A percentile compares a stretch with the other conserved stretches of the same genome.
Conservation (phyloP, 805 yeast species). For the Saccharomycopsis amapae region DNA sequence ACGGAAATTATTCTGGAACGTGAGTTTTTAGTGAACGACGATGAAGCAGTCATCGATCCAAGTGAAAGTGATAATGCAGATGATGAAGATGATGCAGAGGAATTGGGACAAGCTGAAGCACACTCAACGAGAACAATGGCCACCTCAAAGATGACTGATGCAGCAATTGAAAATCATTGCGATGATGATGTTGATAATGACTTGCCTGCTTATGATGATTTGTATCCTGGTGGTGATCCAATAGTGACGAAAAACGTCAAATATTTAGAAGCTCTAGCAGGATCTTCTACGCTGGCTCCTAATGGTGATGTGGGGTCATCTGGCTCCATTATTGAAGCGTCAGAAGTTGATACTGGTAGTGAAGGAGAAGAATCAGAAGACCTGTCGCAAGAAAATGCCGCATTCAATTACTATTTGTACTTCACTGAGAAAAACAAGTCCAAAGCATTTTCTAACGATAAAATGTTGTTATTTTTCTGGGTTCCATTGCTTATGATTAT, state of each 20-base stretch:
- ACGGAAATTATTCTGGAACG: slow-evolving; percentile 22
- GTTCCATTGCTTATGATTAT: slow-evolving; percentile 63
- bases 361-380: slow-evolving; percentile 1
- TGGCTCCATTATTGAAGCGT: slow-evolving; percentile 5
- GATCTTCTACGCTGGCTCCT: too few relatives aligned
- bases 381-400: slow-evolving; percentile 10
- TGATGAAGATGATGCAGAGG: slow-evolving; percentile 17
- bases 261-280: neutral
- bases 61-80: slow-evolving; percentile 7
- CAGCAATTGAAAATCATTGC: slow-evolving; percentile 16
- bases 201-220: slow-evolving; percentile 68
- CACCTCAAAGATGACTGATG: too few relatives aligned
- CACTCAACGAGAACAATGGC: too few relatives aligned
- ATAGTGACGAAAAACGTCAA: neutral
- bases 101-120: too few relatives aligned
- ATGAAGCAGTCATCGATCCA: slow-evolving; percentile 18
- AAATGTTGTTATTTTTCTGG: slow-evolving; percentile 87
- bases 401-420: slow-evolving; percentile 24
- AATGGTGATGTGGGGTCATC: neutral
- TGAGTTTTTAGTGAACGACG: neutral
- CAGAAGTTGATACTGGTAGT: slow-evolving; percentile 5
- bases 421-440: slow-evolving; percentile 27
- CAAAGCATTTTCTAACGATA: slow-evolving; percentile 56
- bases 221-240: slow-evolving; percentile 49
- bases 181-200: slow-evolving; percentile 34